phyloP scores from a whole-genome alignment of 176 grass and related monocot genomes.

The Phyllostachys edulis region DNA sequence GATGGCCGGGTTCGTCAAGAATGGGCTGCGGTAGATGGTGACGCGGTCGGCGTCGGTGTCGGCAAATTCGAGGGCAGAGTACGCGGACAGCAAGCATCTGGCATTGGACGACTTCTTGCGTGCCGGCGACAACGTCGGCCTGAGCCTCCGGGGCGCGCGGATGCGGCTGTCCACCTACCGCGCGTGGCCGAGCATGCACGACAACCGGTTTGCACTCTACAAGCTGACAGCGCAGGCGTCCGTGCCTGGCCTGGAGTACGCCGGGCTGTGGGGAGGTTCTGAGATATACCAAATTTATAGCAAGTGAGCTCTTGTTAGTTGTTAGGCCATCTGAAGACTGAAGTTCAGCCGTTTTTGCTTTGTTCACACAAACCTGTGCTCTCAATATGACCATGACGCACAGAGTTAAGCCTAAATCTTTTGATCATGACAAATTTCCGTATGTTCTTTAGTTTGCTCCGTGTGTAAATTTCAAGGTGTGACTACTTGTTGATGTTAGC shows the following conservation, averaged over 20 bases:
- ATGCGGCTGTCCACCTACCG: conserved; percentile 59
- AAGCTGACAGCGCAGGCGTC: conserved; percentile 57
- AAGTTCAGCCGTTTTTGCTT: not conserved
- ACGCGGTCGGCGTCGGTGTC: conserved; percentile 27
- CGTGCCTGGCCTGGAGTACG: conserved; percentile 44
- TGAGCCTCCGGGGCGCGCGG: conserved; percentile 51
- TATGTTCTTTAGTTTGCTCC: not conserved
- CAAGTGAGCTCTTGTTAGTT: not conserved
- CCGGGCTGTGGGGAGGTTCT: conserved; percentile 78
- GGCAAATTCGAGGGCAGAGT: conserved; percentile 28
- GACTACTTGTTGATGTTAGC: not conserved
- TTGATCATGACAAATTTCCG: not conserved
- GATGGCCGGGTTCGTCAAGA: conserved; percentile 50
- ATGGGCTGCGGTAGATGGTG: conserved; percentile 68
- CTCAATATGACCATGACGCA: not conserved
- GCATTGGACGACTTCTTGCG: conserved; percentile 52
- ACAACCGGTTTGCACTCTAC: conserved; percentile 74
- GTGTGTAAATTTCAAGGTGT: not conserved
- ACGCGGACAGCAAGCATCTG: conserved; percentile 54
- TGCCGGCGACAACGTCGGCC: conserved; percentile 33
- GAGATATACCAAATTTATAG: not conserved
- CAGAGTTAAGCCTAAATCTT: not conserved
- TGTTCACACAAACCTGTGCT: not conserved
- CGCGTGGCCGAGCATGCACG: conserved; percentile 82
- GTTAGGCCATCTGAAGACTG: not conserved